phyloP scores from a whole-genome alignment of 2,329 filamentous ascomycete genomes.

The Alternaria panax region DNA sequence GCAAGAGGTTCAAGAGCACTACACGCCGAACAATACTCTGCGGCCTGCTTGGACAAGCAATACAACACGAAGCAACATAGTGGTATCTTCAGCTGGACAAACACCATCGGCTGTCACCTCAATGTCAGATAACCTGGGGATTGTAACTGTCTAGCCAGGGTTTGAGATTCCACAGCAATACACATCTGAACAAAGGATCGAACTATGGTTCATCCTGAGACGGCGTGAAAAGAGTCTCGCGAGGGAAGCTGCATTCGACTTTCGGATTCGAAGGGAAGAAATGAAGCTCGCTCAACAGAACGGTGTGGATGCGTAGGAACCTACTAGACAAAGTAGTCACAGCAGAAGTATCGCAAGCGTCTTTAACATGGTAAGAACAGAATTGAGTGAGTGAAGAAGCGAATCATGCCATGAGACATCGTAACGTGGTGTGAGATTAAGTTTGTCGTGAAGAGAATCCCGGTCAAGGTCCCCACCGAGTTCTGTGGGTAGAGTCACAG shows the following conservation, averaged over 20 bases:
- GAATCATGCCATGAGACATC: accelerated
- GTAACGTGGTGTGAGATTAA: neutral
- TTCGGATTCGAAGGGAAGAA: neutral
- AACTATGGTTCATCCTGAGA: neutral
- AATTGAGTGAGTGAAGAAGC: neutral
- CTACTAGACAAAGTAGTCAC: neutral
- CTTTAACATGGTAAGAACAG: neutral
- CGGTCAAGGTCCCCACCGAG: too few relatives aligned
- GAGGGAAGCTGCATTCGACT: neutral
- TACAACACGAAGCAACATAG: neutral
- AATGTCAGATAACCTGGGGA: neutral
- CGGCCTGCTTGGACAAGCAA: neutral
- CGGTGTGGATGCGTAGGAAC: neutral
- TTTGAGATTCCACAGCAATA: neutral
- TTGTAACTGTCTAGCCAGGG: accelerated
- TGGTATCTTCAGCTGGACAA: neutral
- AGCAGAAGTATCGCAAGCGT: neutral
- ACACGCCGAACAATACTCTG: neutral
- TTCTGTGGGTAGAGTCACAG: too few relatives aligned
- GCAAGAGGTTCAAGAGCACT: neutral
- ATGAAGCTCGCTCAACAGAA: neutral
- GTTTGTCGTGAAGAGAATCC: neutral
- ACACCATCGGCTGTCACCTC: neutral
- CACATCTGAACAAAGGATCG: neutral
- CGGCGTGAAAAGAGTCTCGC: neutral